Percentiles rank a stretch among this genome's conserved stretches.
phyloP scores from a whole-genome alignment of 1,284 basidiomycete genomes.

The Singerocomus rubriflavus region DNA sequence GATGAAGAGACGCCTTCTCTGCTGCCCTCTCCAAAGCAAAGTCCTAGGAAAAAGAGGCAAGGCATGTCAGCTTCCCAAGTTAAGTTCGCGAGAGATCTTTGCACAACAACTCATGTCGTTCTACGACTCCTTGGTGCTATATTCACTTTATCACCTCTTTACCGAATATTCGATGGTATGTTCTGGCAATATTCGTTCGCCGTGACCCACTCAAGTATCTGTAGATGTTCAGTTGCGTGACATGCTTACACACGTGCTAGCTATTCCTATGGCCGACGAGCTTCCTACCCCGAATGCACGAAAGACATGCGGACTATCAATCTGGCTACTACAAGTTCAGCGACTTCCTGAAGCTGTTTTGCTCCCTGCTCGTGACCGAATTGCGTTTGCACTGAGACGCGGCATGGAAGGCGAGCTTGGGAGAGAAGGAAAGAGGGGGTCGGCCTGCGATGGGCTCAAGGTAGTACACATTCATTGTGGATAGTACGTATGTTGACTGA shows the following conservation, averaged over 20 bases:
- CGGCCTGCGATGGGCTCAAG: constrained; percentile 69
- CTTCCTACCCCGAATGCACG: constrained; percentile 76
- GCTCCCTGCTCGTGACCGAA: constrained; percentile 55
- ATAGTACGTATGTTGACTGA: constrained; percentile 1
- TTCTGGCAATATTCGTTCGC: constrained; percentile 8
- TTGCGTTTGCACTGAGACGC: constrained; percentile 64
- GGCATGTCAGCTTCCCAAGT: constrained; percentile 74
- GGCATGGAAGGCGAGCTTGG: constrained; percentile 81
- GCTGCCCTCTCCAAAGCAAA: constrained; percentile 49
- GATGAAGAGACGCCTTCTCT: constrained; percentile 34
- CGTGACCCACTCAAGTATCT: constrained; percentile 4
- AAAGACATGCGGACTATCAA: constrained; percentile 75
- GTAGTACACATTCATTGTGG: constrained; percentile 34
- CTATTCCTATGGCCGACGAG: constrained; percentile 62
- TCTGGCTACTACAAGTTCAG: constrained; percentile 68
- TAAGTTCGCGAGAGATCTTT: constrained; percentile 73
- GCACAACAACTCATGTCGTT: constrained; percentile 63
- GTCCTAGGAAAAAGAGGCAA: constrained; percentile 59
- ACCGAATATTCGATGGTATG: constrained; percentile 60
- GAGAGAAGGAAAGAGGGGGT: constrained; percentile 81
- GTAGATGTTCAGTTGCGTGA: constrained; percentile 56
- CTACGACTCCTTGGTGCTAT: constrained; percentile 59
- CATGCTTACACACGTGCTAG: constrained; percentile 60
- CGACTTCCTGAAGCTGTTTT: constrained; percentile 62
- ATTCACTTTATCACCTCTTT: constrained; percentile 57